Evolutionary conservation across 2,329 filamentous ascomycete genomes (phyloP).

Genomic region (Fusarium euwallaceae): DNA sequence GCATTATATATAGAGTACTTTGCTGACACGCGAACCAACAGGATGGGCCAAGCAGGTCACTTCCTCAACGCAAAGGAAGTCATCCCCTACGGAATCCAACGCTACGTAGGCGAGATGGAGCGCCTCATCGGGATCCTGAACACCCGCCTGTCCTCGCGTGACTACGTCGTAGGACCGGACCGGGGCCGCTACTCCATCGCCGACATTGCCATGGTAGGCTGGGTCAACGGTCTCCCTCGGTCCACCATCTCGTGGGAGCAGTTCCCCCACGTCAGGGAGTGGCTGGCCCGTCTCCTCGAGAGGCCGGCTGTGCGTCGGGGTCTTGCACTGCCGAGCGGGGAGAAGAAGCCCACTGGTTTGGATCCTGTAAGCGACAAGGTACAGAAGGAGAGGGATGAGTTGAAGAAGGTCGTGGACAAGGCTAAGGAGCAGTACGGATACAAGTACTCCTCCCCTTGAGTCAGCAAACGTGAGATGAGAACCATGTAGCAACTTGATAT

Average conservation of each 20-base stretch:
- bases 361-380: conserved; percentile 40
- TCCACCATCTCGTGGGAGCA: conserved; percentile 62
- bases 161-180: conserved; percentile 67
- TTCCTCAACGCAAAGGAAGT: conserved; percentile 77
- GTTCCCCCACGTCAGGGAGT: conserved; percentile 79
- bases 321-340: conserved; percentile 72
- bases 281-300: conserved; percentile 77
- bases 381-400: conserved; percentile 41
- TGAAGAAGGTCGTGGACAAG: conserved; percentile 51
- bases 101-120: conserved; percentile 82
- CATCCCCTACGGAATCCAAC: conserved; percentile 78
- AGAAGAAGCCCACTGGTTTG: conserved; percentile 28
- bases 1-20: not conserved
- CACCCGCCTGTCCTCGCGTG: conserved; percentile 67
- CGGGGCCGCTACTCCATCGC: conserved; percentile 73
- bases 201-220: conserved; percentile 80
- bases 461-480: not conserved
- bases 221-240: conserved; percentile 67
- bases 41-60: conserved; percentile 83
- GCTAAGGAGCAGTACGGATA: conserved; percentile 63
- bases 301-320: conserved; percentile 81
- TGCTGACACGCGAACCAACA: conserved; percentile 49
- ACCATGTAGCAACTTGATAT: not conserved
- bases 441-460: conserved; percentile 59
- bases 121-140: conserved; percentile 81